Conservation (phyloP, 441 rosid genomes). For the Aleurites moluccanus region DNA sequence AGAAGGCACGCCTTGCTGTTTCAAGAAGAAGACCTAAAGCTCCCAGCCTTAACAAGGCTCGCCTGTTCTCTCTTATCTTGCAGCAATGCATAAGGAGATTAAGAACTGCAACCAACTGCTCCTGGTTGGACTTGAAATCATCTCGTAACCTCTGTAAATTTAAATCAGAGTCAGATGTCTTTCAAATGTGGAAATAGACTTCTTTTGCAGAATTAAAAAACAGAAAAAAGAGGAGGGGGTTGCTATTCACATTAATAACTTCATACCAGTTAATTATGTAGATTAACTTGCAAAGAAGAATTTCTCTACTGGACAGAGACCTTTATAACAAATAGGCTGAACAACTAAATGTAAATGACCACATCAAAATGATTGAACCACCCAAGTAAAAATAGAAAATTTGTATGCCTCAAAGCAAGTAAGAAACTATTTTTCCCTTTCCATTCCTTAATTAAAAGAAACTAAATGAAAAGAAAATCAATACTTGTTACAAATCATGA, state of each 20-base stretch:
- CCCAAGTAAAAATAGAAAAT: not conserved
- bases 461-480: not conserved
- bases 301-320: not conserved
- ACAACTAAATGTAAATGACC: not conserved
- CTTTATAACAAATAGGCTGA: not conserved
- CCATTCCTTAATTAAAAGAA: not conserved
- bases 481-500: not conserved
- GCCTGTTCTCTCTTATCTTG: constrained; percentile 94
- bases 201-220: not conserved
- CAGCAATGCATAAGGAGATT: constrained; percentile 98
- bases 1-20: constrained; percentile 97
- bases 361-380: not conserved
- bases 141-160: constrained; percentile 72
- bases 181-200: not conserved
- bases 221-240: not conserved
- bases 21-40: constrained; percentile 99
- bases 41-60: constrained; percentile 83
- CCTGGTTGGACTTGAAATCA: constrained; percentile 97
- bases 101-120: constrained; percentile 95
- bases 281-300: not conserved
- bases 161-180: constrained; percentile 14
- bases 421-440: not conserved
- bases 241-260: not conserved
- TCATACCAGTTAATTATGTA: constrained; percentile 1
- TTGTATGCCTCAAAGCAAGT: not conserved